Conservation (phyloP, 768 basidiomycete species). For the Cubamyces lactineus region DNA sequence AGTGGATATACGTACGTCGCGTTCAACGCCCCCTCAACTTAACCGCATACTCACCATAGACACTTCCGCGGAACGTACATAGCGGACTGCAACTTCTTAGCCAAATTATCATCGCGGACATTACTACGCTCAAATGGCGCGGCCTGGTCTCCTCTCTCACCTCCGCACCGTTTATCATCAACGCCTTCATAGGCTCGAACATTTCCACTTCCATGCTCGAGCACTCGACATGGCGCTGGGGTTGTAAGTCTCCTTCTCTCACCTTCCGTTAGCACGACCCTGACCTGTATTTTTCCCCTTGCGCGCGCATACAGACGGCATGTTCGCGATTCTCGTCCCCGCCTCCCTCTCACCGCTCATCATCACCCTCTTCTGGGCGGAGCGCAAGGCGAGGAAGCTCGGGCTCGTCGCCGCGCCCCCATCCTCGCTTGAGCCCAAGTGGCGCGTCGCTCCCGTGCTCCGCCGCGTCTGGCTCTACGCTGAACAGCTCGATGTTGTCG, state of each 20-base stretch:
- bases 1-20: slow-evolving; percentile 62
- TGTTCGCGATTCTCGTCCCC: slow-evolving; percentile 39
- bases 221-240: slow-evolving; percentile 67
- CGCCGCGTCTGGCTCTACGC: slow-evolving; percentile 38
- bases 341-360: slow-evolving; percentile 32
- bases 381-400: slow-evolving; percentile 31
- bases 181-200: slow-evolving; percentile 68
- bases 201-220: slow-evolving; percentile 49
- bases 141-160: slow-evolving; percentile 48
- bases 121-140: slow-evolving; percentile 36
- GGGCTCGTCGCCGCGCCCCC: slow-evolving; percentile 40
- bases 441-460: slow-evolving; percentile 37
- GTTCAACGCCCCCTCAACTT: not conserved
- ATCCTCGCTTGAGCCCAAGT: slow-evolving; percentile 47
- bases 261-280: not conserved
- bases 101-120: slow-evolving; percentile 46
- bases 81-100: slow-evolving; percentile 66
- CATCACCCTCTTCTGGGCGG: slow-evolving; percentile 35
- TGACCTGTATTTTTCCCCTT: not conserved
- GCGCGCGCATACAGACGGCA: slow-evolving; percentile 23
- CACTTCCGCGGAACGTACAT: not conserved
- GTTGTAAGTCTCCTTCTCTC: slow-evolving; percentile 43
- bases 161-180: slow-evolving; percentile 59
- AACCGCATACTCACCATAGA: not conserved
- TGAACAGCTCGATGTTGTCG: slow-evolving; percentile 36